Evolutionary conservation across 148 eudicot species (phyloP).

Genomic region (Rhododendron mucronatum): DNA sequence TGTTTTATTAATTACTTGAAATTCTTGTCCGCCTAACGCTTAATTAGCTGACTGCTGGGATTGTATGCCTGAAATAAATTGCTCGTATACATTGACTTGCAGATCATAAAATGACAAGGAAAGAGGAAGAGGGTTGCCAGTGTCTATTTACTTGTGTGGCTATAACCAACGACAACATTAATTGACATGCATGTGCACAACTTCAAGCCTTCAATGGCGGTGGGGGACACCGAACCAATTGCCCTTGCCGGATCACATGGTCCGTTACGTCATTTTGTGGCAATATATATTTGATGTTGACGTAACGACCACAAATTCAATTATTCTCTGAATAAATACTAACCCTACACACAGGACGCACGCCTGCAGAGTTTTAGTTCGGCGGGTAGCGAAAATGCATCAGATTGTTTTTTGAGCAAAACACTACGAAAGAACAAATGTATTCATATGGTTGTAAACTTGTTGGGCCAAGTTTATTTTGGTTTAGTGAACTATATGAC

Average conservation of each 20-base stretch:
- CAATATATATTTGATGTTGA: not conserved
- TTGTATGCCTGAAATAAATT: too few species aligned
- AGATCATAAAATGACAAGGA: not conserved
- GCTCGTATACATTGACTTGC: too few species aligned
- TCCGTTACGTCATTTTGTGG: not conserved
- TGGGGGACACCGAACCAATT: not conserved
- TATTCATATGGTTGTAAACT: too few species aligned
- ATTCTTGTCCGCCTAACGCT: too few species aligned
- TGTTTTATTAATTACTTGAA: too few species aligned
- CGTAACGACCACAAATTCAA: not conserved
- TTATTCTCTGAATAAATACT: not conserved
- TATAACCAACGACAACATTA: not conserved
- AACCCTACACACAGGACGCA: not conserved
- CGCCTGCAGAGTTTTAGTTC: too few species aligned
- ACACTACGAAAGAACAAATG: too few species aligned
- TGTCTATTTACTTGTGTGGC: not conserved
- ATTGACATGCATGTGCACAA: not conserved
- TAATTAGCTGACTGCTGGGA: too few species aligned
- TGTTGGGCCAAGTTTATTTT: too few species aligned
- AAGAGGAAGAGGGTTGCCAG: not conserved
- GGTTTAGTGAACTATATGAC: too few species aligned
- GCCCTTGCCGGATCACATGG: not conserved
- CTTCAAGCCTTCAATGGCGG: not conserved
- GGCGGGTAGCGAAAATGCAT: too few species aligned
- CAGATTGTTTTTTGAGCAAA: too few species aligned